Evolutionary conservation across 2,329 filamentous ascomycete genomes (phyloP).

Genomic region (Furcasterigmium furcatum): DNA sequence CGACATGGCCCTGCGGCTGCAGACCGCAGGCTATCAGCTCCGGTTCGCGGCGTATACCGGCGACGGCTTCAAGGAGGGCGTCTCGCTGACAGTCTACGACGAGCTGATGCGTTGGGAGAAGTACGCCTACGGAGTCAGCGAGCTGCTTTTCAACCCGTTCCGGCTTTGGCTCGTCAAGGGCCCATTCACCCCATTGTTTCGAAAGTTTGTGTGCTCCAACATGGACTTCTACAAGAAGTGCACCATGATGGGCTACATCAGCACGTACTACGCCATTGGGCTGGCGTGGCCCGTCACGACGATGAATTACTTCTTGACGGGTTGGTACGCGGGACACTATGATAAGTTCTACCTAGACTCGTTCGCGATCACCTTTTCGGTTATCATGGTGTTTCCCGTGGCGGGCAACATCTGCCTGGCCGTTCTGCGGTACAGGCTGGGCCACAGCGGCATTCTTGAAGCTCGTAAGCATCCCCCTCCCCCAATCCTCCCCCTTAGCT

Average conservation of each 20-base stretch:
- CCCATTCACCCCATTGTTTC: conserved; percentile 63
- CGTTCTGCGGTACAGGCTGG: conserved; percentile 58
- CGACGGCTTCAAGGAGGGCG: conserved; percentile 69
- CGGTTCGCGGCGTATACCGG: conserved; percentile 67
- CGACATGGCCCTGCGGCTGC: conserved; percentile 71
- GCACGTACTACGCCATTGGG: conserved; percentile 69
- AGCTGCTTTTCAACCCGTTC: conserved; percentile 67
- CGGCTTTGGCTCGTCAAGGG: conserved; percentile 57
- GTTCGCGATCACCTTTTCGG: conserved; percentile 60
- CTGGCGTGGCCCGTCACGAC: conserved; percentile 63
- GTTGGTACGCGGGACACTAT: conserved; percentile 65
- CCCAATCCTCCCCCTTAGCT: conserved; percentile 12
- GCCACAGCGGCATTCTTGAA: conserved; percentile 44
- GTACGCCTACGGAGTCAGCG: conserved; percentile 68
- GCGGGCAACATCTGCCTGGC: conserved; percentile 59
- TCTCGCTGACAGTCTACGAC: conserved; percentile 70
- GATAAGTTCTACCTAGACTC: conserved; percentile 66
- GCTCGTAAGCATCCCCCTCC: conserved; percentile 20
- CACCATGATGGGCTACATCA: conserved; percentile 68
- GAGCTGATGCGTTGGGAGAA: conserved; percentile 71
- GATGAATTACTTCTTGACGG: conserved; percentile 67
- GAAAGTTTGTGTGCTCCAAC: conserved; percentile 53
- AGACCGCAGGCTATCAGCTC: conserved; percentile 64
- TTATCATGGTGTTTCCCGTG: conserved; percentile 62
- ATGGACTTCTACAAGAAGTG: conserved; percentile 65